Percentiles rank a stretch among this genome's conserved stretches.
phyloP scores from a whole-genome alignment of 2,329 filamentous ascomycete species.

The Ilyonectria destructans region DNA sequence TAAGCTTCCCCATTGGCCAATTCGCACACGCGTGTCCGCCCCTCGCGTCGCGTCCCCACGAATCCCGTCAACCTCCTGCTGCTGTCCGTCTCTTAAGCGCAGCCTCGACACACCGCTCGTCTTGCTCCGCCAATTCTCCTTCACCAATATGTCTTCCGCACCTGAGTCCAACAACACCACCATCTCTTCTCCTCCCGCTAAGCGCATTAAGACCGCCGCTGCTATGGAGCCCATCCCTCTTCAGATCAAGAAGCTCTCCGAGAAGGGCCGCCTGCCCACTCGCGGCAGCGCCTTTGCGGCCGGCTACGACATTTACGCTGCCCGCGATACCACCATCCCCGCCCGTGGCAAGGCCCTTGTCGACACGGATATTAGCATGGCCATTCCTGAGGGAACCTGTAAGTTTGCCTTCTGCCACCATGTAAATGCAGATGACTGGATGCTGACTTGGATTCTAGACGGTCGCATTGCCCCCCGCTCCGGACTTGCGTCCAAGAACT shows the following conservation, averaged over 20 bases:
- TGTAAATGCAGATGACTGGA: neutral
- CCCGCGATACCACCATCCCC: slow-evolving; percentile 82
- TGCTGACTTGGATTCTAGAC: slow-evolving; percentile 67
- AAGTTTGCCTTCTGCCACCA: slow-evolving; percentile 54
- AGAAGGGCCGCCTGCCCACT: slow-evolving; percentile 86
- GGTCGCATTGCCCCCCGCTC: slow-evolving; percentile 92
- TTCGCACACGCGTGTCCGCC: slow-evolving; percentile 42
- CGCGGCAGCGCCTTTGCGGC: slow-evolving; percentile 92
- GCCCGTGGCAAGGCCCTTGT: slow-evolving; percentile 88
- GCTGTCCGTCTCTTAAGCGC: slow-evolving; percentile 14
- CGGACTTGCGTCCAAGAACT: slow-evolving; percentile 93
- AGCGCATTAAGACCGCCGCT: slow-evolving; percentile 80
- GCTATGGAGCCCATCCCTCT: slow-evolving; percentile 69
- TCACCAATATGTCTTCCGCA: slow-evolving; percentile 43
- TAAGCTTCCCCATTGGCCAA: slow-evolving; percentile 49
- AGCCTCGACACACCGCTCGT: neutral
- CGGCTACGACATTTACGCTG: slow-evolving; percentile 93
- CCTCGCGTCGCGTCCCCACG: slow-evolving; percentile 52
- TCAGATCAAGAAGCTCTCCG: slow-evolving; percentile 89
- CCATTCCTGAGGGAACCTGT: slow-evolving; percentile 93
- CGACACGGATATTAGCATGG: slow-evolving; percentile 92
- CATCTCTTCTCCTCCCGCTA: slow-evolving; percentile 82
- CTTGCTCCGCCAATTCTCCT: slow-evolving; percentile 6
- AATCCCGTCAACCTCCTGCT: slow-evolving; percentile 44
- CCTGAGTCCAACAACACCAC: slow-evolving; percentile 62